phyloP scores from a whole-genome alignment of 371 early-diverging fungal species.

The Cokeromyces recurvatus region DNA sequence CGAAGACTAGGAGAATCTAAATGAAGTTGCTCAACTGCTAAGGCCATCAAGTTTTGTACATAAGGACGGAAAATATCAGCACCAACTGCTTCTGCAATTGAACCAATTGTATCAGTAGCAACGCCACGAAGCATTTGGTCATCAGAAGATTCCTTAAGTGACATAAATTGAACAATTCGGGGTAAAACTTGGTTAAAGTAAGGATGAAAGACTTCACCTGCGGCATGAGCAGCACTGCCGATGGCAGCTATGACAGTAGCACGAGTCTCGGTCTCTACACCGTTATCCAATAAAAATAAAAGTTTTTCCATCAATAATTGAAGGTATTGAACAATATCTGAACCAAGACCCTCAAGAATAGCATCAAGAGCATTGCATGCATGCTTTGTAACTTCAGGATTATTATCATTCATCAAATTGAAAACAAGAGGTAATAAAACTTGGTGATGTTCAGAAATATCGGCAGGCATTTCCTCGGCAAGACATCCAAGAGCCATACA shows the following conservation, averaged over 20 bases:
- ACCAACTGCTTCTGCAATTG: conserved; percentile 82
- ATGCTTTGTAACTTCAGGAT: conserved; percentile 68
- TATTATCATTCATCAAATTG: conserved; percentile 70
- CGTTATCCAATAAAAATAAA: conserved; percentile 62
- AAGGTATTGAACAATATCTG: conserved; percentile 75
- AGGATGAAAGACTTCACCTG: conserved; percentile 69
- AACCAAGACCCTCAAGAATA: conserved; percentile 78
- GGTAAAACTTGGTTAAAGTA: conserved; percentile 75
- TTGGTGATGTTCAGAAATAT: conserved; percentile 75
- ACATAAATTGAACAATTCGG: conserved; percentile 67
- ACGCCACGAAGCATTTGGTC: conserved; percentile 74
- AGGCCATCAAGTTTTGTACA: conserved; percentile 62
- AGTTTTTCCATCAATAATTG: conserved; percentile 79
- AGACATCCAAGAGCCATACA: conserved; percentile 84
- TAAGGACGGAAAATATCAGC: conserved; percentile 74
- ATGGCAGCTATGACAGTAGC: conserved; percentile 78
- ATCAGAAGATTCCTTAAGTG: conserved; percentile 51
- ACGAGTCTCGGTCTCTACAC: conserved; percentile 56
- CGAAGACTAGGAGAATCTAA: conserved; percentile 66
- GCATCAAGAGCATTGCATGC: conserved; percentile 85
- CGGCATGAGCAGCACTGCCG: conserved; percentile 85
- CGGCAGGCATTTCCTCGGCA: conserved; percentile 77
- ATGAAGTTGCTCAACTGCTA: conserved; percentile 75
- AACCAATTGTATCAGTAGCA: conserved; percentile 78
- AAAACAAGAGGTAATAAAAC: conserved; percentile 80